These are phyloP conservation scores for Cenchrus americanus DNA, from an alignment of 176 grass and related monocot species.

Conservation along the genomic window DNA sequence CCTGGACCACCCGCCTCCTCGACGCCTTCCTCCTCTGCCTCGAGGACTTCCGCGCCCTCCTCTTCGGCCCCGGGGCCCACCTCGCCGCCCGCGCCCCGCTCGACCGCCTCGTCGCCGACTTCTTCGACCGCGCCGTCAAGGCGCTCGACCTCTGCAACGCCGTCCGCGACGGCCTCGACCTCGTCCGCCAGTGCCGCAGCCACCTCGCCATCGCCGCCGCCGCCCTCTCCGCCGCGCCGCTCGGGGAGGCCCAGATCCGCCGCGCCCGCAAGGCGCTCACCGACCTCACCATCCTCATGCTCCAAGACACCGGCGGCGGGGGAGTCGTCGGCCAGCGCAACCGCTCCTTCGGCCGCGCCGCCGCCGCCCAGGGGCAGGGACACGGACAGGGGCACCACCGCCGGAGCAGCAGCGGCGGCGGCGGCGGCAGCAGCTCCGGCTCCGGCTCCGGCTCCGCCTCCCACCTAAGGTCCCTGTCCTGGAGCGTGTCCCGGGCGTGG, in stretches of 20 bases:
- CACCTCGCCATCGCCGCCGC: conserved; percentile 72
- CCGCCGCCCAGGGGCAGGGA: background rate
- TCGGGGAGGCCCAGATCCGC: conserved; percentile 81
- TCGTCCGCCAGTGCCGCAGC: conserved; percentile 75
- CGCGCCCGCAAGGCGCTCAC: conserved; percentile 87
- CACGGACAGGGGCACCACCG: conserved; percentile 57
- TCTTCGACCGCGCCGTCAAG: conserved; percentile 91
- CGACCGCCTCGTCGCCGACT: conserved; percentile 77
- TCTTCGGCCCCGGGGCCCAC: conserved; percentile 33
- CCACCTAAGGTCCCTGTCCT: conserved; percentile 75
- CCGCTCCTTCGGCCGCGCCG: conserved; percentile 67
- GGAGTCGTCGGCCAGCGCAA: conserved; percentile 62
- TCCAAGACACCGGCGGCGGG: conserved; percentile 62
- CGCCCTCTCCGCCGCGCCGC: conserved; percentile 38
- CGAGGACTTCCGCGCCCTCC: conserved; percentile 79
- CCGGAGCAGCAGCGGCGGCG: conserved; percentile 71
- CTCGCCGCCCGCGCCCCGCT: conserved; percentile 43
- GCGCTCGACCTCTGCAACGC: conserved; percentile 98
- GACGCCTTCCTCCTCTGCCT: conserved; percentile 75
- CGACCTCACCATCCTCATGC: conserved; percentile 94
- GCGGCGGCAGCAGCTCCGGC: conserved; percentile 49
- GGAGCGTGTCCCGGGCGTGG: conserved; percentile 95
- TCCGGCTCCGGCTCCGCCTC: conserved; percentile 43
- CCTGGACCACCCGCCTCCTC: conserved; percentile 70
- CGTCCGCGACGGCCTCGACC: conserved; percentile 76